Percentiles rank a stretch among this genome's conserved stretches.
phyloP scores from a whole-genome alignment of 2,329 filamentous ascomycete species.

The Pseudogymnoascus sp. region DNA sequence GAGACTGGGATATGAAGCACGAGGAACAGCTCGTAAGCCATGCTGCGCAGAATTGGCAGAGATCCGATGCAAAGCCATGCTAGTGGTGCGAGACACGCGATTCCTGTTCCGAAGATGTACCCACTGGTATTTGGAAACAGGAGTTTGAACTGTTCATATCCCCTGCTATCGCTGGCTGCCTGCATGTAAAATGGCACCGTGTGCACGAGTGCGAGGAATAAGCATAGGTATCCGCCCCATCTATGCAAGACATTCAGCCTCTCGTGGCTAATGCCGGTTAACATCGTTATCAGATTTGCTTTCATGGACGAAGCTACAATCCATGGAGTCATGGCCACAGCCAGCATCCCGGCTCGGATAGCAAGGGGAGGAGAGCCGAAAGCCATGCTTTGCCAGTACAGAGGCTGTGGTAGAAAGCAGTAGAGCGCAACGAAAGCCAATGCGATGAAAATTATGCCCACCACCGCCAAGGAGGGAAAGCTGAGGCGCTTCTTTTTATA shows the following conservation, averaged over 20 bases:
- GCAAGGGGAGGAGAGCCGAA: slow-evolving; percentile 84
- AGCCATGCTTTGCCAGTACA: slow-evolving; percentile 80
- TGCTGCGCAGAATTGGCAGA: slow-evolving; percentile 64
- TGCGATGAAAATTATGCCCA: slow-evolving; percentile 58
- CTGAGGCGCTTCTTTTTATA: slow-evolving; percentile 57
- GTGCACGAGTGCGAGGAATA: slow-evolving; percentile 76
- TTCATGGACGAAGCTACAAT: slow-evolving; percentile 86
- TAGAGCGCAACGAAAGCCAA: slow-evolving; percentile 69
- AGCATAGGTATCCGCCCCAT: slow-evolving; percentile 80
- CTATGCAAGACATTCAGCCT: slow-evolving; percentile 86
- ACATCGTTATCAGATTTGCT: slow-evolving; percentile 70
- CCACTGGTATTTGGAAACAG: slow-evolving; percentile 58
- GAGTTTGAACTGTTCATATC: slow-evolving; percentile 58
- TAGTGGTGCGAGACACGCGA: slow-evolving; percentile 73
- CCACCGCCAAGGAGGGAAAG: slow-evolving; percentile 70
- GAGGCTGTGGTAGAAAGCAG: slow-evolving; percentile 76
- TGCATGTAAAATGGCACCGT: slow-evolving; percentile 84
- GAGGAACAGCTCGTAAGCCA: slow-evolving; percentile 81
- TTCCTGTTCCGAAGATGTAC: slow-evolving; percentile 76
- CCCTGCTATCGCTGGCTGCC: slow-evolving; percentile 73
- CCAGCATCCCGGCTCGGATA: slow-evolving; percentile 82
- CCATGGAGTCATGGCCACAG: slow-evolving; percentile 87
- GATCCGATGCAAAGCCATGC: slow-evolving; percentile 79
- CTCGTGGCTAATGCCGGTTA: slow-evolving; percentile 89
- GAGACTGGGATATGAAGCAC: slow-evolving; percentile 74